These are phyloP conservation scores for Neurospora sp. DNA, from an alignment of 495 filamentous ascomycete genomes.

Conservation along the genomic window DNA sequence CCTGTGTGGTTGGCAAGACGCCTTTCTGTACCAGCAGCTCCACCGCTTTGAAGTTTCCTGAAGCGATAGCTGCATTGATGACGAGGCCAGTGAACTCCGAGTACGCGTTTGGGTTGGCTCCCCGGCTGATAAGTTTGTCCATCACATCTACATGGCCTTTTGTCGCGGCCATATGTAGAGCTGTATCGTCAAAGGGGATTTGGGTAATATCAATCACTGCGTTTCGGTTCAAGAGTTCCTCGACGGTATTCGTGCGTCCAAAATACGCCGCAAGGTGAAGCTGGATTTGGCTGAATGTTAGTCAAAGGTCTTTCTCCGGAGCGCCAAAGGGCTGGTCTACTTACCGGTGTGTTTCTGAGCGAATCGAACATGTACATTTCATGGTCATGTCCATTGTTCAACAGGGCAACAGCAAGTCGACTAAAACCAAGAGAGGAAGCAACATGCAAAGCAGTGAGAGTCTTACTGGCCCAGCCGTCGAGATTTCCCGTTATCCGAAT, in stretches of 20 bases:
- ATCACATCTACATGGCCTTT: constrained; percentile 24
- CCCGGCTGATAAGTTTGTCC: constrained; percentile 20
- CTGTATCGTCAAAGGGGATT: constrained; percentile 17
- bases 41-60: constrained; percentile 22
- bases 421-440: not conserved
- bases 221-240: constrained; percentile 21
- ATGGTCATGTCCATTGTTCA: constrained; percentile 18
- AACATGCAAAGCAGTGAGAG: not conserved
- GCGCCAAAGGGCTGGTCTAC: not conserved
- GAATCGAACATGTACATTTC: constrained; percentile 16
- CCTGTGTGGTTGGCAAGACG: constrained; percentile 16
- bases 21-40: constrained; percentile 22
- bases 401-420: constrained; percentile 3
- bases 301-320: not conserved
- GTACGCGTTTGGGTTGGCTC: constrained; percentile 22
- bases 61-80: constrained; percentile 25
- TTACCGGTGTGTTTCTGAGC: not conserved
- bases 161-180: constrained; percentile 27
- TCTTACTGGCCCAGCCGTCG: not conserved
- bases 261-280: constrained; percentile 26
- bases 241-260: constrained; percentile 23
- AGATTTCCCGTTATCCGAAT: constrained; percentile 14
- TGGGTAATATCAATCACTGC: constrained; percentile 23
- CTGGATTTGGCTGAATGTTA: not conserved
- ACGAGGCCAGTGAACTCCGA: constrained; percentile 20